Evolutionary conservation across 1,284 basidiomycete species (phyloP), one percentile per base, ranked within the genome.

Genomic region (Erythrobasidium hasegawianum): DNA sequence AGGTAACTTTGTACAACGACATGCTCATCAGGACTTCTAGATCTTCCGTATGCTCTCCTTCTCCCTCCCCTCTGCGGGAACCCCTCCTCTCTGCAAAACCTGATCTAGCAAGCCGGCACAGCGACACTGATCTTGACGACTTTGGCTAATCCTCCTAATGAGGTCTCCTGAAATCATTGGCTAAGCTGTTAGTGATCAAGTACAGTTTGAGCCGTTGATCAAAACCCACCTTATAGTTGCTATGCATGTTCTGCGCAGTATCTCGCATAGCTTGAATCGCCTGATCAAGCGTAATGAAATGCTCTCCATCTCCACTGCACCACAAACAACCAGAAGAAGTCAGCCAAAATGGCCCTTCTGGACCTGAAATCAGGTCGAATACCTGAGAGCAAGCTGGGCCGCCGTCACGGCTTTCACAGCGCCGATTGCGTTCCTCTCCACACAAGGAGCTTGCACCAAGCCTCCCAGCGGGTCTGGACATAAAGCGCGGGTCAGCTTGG

Each of bases 251-350:
- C 22, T 82, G 80, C 1, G 94, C 94, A 0, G 94, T 97, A 43
- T 95, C 79, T 40, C 91, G 82, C 89, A 96, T 96, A 1, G 94
- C 95, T 75, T 92, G 89, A 65, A 97, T 97, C 0, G 94, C 94
- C 77, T 97, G 92, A 75, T 97, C 94, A 26, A 97, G 81, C 0
- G 87, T 89, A 53, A 95, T 90, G 29, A 86, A 85, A 74, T 93
- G 90, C 7, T 89, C 83, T 0, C 90, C 92, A 72, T 88, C 84
- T 68, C 87, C 89, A 1, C 93, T 91, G 83, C n/a, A n/a, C n/a
- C n/a, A n/a, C 97, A 87, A 1, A 94, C 91, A 47, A 47, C 8
- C 29, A 20, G 11, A 10, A 29, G 3, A 29, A n/a, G 16, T 54
- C 52, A 54, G 22, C 52, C 20, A n/a, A n/a, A n/a, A n/a, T n/a